Base-by-base conservation (phyloP, 2,329 filamentous ascomycete genomes). In the Cercospora nicotianae region DNA sequence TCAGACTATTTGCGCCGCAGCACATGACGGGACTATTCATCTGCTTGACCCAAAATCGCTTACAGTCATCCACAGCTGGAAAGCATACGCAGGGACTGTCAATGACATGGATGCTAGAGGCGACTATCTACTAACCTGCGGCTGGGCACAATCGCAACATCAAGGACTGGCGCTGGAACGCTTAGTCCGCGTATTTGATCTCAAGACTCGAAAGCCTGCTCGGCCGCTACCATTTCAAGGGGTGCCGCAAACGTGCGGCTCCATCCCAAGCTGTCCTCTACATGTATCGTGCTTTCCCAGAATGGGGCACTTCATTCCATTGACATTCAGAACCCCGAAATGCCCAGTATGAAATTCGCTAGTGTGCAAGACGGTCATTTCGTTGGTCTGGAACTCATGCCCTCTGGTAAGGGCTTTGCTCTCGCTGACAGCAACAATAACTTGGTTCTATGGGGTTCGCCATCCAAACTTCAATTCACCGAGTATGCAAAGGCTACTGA, bases 91-190 rank as follows among this genome's bases (percentile, higher is more conserved):
- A 1, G 91, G 92, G 8, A 87, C 89, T 62, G 92, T 99, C 77
- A 97, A 93, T 79, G 94, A 98, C 78, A 97, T 99, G 92, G 95
- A 99, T 81, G 93, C 94, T 8, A 92, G 95, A 77, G 92, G 95
- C 76, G 94, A 98, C 78, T 95, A 95, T 72, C 89, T 99, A 64
- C 91, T 98, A 23, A 98, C 95, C 4, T 99, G 95, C 79, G 95
- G 95, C 39, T 96, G 92, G 80, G 96, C 94, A 1, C 86, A 93
- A 26, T 88, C 94, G 72, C 93, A 94, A 75, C 85, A 92, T 72
- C 88, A 90, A 39, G 88, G 89, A 48, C 91, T 91, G 70, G 93
- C 96, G 83, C 87, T 96, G 36, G 95, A 99, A 76, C 92, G 93
- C 0, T 89, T 98, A 67, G 92, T 97, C 67, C 96, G 97, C 74